These are phyloP conservation scores for Mycena metata DNA, from an alignment of 768 basidiomycete genomes.

Conservation along the genomic window DNA sequence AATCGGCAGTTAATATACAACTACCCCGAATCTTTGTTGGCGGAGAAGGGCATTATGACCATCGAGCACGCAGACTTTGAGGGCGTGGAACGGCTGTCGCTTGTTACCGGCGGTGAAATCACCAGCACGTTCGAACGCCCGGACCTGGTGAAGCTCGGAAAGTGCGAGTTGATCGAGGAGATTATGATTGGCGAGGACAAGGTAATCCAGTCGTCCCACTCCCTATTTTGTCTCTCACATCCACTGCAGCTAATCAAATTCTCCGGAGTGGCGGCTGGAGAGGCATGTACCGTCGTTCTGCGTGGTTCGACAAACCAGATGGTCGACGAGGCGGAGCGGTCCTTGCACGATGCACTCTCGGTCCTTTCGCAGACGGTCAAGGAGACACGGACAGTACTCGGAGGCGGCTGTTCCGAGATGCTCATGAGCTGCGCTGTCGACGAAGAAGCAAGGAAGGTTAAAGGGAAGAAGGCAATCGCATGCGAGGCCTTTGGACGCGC, in stretches of 20 bases:
- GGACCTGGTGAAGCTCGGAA: slow-evolving; percentile 91
- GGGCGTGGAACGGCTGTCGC: slow-evolving; percentile 94
- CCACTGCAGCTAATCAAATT: slow-evolving; percentile 93
- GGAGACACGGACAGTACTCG: slow-evolving; percentile 94
- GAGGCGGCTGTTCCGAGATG: slow-evolving; percentile 99
- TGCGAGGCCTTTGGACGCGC: slow-evolving; percentile 93
- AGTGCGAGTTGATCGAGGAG: slow-evolving; percentile 96
- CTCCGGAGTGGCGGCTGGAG: slow-evolving; percentile 97
- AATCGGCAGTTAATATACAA: slow-evolving; percentile 99
- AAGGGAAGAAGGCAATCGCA: slow-evolving; percentile 96
- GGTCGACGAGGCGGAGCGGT: slow-evolving; percentile 99
- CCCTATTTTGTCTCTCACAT: not conserved
- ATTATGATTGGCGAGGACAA: slow-evolving; percentile 99
- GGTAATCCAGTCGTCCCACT: slow-evolving; percentile 57
- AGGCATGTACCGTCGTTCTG: slow-evolving; percentile 97
- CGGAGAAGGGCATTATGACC: slow-evolving; percentile 94
- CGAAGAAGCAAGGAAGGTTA: slow-evolving; percentile 84
- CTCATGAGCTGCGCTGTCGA: slow-evolving; percentile 96
- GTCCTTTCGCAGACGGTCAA: slow-evolving; percentile 98
- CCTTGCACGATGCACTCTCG: slow-evolving; percentile 96
- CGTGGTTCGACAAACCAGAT: slow-evolving; percentile 98
- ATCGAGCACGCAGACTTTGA: slow-evolving; percentile 99
- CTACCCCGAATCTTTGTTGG: slow-evolving; percentile 96
- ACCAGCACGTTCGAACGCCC: slow-evolving; percentile 95
- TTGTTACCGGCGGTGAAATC: slow-evolving; percentile 98